Conservation (phyloP, 345 rosid species). For the Microthlaspi erraticum region DNA sequence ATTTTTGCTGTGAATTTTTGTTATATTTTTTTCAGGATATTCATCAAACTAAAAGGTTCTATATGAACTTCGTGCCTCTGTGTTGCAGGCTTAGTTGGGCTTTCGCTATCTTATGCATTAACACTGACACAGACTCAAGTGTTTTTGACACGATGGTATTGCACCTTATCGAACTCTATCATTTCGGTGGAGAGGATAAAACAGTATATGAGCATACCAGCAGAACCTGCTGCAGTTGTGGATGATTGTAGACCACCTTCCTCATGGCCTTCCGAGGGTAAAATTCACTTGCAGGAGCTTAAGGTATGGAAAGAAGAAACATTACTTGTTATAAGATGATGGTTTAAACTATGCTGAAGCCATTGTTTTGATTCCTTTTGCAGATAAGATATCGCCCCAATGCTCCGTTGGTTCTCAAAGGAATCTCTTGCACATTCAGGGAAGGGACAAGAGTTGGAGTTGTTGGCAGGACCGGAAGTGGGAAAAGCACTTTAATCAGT, state of each 20-base stretch:
- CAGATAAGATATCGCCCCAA: slow-evolving; percentile 76
- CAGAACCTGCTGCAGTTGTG: slow-evolving; percentile 68
- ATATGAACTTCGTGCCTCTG: slow-evolving; percentile 21
- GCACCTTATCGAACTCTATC: slow-evolving; percentile 66
- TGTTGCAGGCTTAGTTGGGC: slow-evolving; percentile 67
- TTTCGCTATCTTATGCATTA: slow-evolving; percentile 79
- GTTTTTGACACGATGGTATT: slow-evolving; percentile 62
- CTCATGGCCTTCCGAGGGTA: slow-evolving; percentile 73
- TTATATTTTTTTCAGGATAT: not conserved
- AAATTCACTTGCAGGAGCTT: slow-evolving; percentile 69
- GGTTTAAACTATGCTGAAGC: not conserved
- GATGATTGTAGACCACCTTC: slow-evolving; percentile 63
- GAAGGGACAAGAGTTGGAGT: slow-evolving; percentile 83
- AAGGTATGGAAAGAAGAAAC: slow-evolving; percentile 53
- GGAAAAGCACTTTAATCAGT: slow-evolving; percentile 84
- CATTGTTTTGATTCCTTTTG: slow-evolving; percentile 18
- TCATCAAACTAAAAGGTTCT: slow-evolving; percentile 2
- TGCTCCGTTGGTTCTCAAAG: slow-evolving; percentile 71
- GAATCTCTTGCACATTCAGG: slow-evolving; percentile 72
- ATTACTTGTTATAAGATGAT: slow-evolving; percentile 9
- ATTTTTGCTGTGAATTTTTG: not conserved
- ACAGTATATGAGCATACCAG: slow-evolving; percentile 67
- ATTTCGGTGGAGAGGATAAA: slow-evolving; percentile 77
- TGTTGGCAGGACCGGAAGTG: slow-evolving; percentile 95
- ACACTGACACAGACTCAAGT: slow-evolving; percentile 61